Base-by-base conservation (phyloP, 371 early-diverging fungal species). In the Mucor racemosus region DNA sequence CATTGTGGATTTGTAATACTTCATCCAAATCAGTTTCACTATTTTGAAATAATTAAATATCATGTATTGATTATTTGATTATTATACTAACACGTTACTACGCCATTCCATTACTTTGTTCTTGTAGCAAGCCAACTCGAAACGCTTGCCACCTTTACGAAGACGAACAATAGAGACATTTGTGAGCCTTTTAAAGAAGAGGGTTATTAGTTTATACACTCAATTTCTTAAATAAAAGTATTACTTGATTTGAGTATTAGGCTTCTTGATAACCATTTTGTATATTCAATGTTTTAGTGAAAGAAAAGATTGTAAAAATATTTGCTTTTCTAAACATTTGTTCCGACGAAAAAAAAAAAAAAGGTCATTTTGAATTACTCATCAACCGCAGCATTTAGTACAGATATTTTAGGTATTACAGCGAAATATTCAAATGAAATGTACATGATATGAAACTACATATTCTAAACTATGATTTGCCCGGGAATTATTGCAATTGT, bases 21-120 rank as follows among this genome's bases (percentile, higher is more conserved):
- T 98, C 94, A 73, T 96, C 95, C 13, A 99, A 75, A 81, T 99
- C 96, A 38, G 95, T 97, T 69, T 97, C 98, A 40, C 96, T 95
- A 74, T 53, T 17, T 19, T 11, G 7, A 33, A 10, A 31, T 35
- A 21, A 31, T 33, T 11, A 34, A 17, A 55, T 35, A 31, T 40
- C 44, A 40, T 21, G 5, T 11, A 7, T 2, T 38, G 1, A 10
- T 13, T 0, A n/a, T 13, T n/a, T 4, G 36, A 34, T 19, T 3
- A 36, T 14, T 31, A 15, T 14, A 73, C 90, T 80, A 88, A 96
- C 94, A 96, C 91, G 59, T 93, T 91, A 41, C 82, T 92, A 38
- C 98, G 85, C 95, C 96, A 99, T 77, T 99, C 97, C 72, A 94
- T 79, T n/a, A 97, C 97, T 82, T 99, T 98, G 88, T 99, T 99